Conservation (phyloP, 2,329 filamentous ascomycete genomes). For the Cordyceps pruinosa region DNA sequence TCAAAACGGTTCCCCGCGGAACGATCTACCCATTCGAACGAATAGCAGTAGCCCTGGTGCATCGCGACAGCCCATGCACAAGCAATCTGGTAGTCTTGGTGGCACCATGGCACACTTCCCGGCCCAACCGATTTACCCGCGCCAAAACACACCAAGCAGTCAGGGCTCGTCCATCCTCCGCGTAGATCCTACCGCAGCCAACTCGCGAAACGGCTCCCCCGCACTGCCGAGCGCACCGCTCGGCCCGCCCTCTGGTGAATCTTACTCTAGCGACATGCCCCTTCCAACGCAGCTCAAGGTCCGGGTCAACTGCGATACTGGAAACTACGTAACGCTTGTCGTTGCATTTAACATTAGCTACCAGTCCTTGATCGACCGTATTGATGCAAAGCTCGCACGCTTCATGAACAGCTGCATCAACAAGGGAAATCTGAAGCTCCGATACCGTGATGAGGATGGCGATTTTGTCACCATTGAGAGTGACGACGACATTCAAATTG, state of each 20-base stretch:
- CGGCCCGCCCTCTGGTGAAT: slow-evolving; percentile 21
- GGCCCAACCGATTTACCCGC: slow-evolving; percentile 44
- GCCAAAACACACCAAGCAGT: slow-evolving; percentile 38
- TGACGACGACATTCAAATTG: slow-evolving; percentile 93
- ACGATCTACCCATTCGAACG: slow-evolving; percentile 58
- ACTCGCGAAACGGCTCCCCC: slow-evolving; percentile 41
- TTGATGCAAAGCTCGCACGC: slow-evolving; percentile 87
- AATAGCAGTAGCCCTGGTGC: slow-evolving; percentile 65
- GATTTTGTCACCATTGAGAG: slow-evolving; percentile 91
- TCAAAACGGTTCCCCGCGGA: slow-evolving; percentile 72
- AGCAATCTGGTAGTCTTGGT: slow-evolving; percentile 41
- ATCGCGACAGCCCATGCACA: slow-evolving; percentile 53
- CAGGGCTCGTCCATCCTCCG: slow-evolving; percentile 29
- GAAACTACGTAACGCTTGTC: slow-evolving; percentile 90
- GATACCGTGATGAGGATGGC: slow-evolving; percentile 86
- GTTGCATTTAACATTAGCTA: slow-evolving; percentile 94
- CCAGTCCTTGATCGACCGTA: slow-evolving; percentile 86
- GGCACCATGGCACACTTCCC: slow-evolving; percentile 52
- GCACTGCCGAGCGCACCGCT: slow-evolving; percentile 32
- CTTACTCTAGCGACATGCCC: slow-evolving; percentile 41
- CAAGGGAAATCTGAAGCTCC: slow-evolving; percentile 74
- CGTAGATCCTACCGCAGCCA: slow-evolving; percentile 31
- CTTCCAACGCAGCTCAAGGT: slow-evolving; percentile 80
- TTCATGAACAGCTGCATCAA: slow-evolving; percentile 80
- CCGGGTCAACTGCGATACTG: slow-evolving; percentile 80